These are phyloP conservation scores for Penicillium sp. DNA, from an alignment of 2,329 filamentous ascomycete genomes.

Conservation along the genomic window DNA sequence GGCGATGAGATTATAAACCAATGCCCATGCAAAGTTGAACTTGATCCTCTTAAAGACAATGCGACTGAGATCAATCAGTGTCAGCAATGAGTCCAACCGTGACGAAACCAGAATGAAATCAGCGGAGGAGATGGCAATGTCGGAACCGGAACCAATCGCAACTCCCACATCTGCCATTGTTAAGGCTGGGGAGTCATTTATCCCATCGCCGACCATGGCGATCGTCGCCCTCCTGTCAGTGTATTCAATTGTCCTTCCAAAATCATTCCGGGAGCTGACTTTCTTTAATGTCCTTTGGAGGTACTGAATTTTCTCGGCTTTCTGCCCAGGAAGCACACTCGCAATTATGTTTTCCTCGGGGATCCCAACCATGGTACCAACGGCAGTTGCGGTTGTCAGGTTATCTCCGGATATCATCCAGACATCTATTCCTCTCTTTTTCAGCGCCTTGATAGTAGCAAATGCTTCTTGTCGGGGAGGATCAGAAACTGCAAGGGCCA, in stretches of 20 bases:
- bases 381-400: slow-evolving; percentile 16
- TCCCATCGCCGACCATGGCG: slow-evolving; percentile 84
- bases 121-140: slow-evolving; percentile 77
- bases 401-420: slow-evolving; percentile 24
- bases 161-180: slow-evolving; percentile 79
- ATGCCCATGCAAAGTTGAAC: slow-evolving; percentile 82
- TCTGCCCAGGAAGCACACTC: slow-evolving; percentile 16
- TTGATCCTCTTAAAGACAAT: slow-evolving; percentile 75
- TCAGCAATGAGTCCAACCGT: slow-evolving; percentile 69
- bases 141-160: slow-evolving; percentile 75
- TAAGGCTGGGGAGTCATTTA: slow-evolving; percentile 80
- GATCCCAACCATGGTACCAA: slow-evolving; percentile 19
- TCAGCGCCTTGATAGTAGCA: slow-evolving; percentile 12
- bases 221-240: slow-evolving; percentile 54
- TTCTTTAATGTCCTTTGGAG: slow-evolving; percentile 22
- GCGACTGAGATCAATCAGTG: slow-evolving; percentile 70
- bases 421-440: slow-evolving; percentile 13
- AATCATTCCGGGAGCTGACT: slow-evolving; percentile 12
- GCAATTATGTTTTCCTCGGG: slow-evolving; percentile 20
- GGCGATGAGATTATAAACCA: slow-evolving; percentile 76
- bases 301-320: slow-evolving; percentile 22
- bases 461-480: slow-evolving; percentile 7
- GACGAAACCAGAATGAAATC: slow-evolving; percentile 79
- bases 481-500: not conserved
- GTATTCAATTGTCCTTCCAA: not conserved